Evolutionary conservation across 306 rosid species (phyloP).

Genomic region (Malus asiatica): DNA sequence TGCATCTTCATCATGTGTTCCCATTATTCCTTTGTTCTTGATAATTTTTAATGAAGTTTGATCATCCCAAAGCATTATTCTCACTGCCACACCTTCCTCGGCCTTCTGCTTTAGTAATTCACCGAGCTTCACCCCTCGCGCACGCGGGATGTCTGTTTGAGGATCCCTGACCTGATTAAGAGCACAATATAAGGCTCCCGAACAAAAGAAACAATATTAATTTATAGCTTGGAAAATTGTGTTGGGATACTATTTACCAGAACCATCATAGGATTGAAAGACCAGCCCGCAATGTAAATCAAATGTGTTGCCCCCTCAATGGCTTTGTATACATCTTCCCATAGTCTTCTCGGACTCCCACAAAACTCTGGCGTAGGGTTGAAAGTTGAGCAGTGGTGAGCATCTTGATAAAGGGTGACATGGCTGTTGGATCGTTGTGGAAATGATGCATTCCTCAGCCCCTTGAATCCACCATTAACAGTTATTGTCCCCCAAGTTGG

Average conservation of each 20-base stretch:
- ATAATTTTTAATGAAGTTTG: conserved; percentile 76
- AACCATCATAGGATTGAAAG: conserved; percentile 72
- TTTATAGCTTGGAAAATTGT: not conserved
- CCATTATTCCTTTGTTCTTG: conserved; percentile 79
- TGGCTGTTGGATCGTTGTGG: conserved; percentile 70
- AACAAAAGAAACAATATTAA: not conserved
- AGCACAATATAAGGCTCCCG: not conserved
- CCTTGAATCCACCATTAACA: conserved; percentile 51
- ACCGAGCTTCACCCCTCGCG: conserved; percentile 74
- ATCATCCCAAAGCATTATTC: conserved; percentile 90
- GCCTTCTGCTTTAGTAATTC: conserved; percentile 77
- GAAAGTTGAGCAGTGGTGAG: conserved; percentile 64
- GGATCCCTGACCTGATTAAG: conserved; percentile 75
- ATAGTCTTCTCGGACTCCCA: conserved; percentile 57
- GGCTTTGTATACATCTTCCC: conserved; percentile 94
- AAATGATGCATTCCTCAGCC: conserved; percentile 60
- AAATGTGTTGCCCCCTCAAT: conserved; percentile 74
- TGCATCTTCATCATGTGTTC: conserved; percentile 80
- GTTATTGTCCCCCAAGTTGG: conserved; percentile 57
- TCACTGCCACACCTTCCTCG: conserved; percentile 89
- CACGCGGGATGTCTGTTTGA: conserved; percentile 62
- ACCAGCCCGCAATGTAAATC: conserved; percentile 92
- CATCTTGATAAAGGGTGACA: conserved; percentile 87
- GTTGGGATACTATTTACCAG: conserved; percentile 45
- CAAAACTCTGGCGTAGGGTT: conserved; percentile 53